Evolutionary conservation across 768 basidiomycete genomes (phyloP).

Genomic region (Phylloporus sp.): DNA sequence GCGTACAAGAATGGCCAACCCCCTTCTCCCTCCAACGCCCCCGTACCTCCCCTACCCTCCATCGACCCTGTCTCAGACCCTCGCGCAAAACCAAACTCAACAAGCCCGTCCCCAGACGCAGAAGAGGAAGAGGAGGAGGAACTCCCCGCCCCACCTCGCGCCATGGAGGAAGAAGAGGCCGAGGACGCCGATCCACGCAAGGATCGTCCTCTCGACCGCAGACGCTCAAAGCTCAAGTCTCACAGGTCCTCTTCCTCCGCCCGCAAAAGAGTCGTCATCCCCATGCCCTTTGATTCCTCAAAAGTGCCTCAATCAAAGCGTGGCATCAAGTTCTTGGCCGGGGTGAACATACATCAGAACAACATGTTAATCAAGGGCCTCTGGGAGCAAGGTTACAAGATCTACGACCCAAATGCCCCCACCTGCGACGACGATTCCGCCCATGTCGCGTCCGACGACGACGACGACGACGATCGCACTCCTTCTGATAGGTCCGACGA

Average conservation of each 20-base stretch:
- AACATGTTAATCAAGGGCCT: slow-evolving; percentile 4
- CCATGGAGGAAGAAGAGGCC: slow-evolving; percentile 63
- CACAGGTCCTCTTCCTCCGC: neutral
- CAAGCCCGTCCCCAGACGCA: slow-evolving; percentile 24
- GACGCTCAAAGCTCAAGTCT: neutral
- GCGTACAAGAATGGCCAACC: slow-evolving; percentile 47
- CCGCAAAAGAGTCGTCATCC: slow-evolving; percentile 14
- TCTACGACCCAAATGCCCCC: slow-evolving; percentile 18
- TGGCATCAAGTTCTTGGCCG: neutral
- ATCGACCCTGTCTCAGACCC: slow-evolving; percentile 3
- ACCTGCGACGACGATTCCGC: slow-evolving; percentile 19
- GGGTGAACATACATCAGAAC: neutral
- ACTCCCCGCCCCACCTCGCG: slow-evolving; percentile 41
- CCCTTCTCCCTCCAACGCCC: slow-evolving; percentile 7
- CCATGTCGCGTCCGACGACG: slow-evolving; percentile 3
- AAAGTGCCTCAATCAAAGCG: slow-evolving; percentile 19
- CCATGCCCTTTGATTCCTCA: slow-evolving; percentile 14
- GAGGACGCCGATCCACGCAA: slow-evolving; percentile 28
- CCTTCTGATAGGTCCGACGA: slow-evolving; percentile 16
- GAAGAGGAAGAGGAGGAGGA: slow-evolving; percentile 41
- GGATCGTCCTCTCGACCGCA: slow-evolving; percentile 10
- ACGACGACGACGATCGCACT: slow-evolving; percentile 12
- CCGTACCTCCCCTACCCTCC: slow-evolving; percentile 1
- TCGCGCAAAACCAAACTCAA: neutral
- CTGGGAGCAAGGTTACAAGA: slow-evolving; percentile 16